phyloP scores from a whole-genome alignment of 768 basidiomycete species.

The Mycena leptocephala region DNA sequence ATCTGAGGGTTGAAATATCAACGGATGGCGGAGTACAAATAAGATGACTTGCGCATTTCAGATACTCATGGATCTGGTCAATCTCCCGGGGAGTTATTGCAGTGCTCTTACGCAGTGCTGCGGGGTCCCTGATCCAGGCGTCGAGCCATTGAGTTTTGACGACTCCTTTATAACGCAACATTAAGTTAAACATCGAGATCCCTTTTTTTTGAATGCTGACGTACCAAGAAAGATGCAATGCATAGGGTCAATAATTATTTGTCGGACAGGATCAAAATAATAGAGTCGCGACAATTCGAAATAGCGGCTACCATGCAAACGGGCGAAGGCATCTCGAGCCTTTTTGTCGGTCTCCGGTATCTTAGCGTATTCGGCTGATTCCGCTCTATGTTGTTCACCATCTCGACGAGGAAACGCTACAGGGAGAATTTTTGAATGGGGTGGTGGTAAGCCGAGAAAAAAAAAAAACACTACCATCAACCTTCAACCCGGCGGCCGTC shows the following conservation, averaged over 20 bases:
- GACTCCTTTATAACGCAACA: neutral
- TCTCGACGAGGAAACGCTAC: conserved; percentile 12
- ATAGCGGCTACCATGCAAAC: conserved; percentile 34
- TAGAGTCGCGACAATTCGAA: conserved; percentile 39
- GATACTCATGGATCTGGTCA: conserved; percentile 36
- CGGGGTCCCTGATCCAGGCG: no score
- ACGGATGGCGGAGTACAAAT: no score
- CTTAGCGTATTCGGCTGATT: neutral
- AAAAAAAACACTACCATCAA: neutral
- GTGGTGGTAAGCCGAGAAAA: no score
- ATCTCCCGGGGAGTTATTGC: conserved; percentile 35
- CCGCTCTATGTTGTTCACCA: neutral
- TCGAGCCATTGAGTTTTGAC: no score
- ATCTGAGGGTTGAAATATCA: no score
- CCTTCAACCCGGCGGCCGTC: conserved; percentile 33
- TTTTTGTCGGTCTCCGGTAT: neutral
- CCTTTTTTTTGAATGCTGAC: conserved; percentile 1
- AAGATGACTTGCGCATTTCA: no score
- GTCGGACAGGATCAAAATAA: conserved; percentile 42
- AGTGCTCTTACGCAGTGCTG: conserved; percentile 20
- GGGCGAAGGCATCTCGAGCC: conserved; percentile 33
- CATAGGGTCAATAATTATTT: conserved; percentile 48
- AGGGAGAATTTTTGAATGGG: no score
- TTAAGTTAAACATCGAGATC: conserved; percentile 8
- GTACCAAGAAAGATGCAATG: conserved; percentile 29